These are phyloP conservation scores for Phanerodontia chrysosporium DNA, from an alignment of 768 basidiomycete genomes.

Conservation along the genomic window DNA sequence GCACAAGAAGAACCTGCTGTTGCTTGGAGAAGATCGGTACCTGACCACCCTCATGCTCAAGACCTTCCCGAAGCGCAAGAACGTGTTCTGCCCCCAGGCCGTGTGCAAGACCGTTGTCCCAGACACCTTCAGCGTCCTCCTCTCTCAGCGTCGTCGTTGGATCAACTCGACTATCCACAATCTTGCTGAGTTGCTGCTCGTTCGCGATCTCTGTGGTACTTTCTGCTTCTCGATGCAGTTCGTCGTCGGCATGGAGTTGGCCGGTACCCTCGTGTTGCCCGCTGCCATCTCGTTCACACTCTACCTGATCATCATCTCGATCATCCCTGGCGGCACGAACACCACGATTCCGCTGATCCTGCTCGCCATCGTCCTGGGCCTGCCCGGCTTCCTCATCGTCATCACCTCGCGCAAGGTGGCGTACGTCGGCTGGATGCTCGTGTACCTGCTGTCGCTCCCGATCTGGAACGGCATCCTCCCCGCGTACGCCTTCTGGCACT, in stretches of 20 bases:
- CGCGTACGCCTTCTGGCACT: conserved; percentile 97
- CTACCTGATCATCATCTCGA: conserved; percentile 85
- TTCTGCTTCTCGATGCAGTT: conserved; percentile 99
- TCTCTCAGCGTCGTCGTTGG: conserved; percentile 98
- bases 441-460: conserved; percentile 89
- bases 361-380: conserved; percentile 90
- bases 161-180: conserved; percentile 99
- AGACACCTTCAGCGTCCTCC: conserved; percentile 88
- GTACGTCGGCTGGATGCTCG: conserved; percentile 95
- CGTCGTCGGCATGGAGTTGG: conserved; percentile 96
- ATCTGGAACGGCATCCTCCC: conserved; percentile 97
- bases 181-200: conserved; percentile 88
- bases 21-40: conserved; percentile 99
- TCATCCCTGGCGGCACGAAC: conserved; percentile 74
- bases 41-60: conserved; percentile 95
- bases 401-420: conserved; percentile 92
- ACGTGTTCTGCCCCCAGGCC: conserved; percentile 97
- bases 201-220: conserved; percentile 97
- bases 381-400: conserved; percentile 93
- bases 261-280: conserved; percentile 93
- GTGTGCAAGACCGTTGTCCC: conserved; percentile 99
- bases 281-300: conserved; percentile 97
- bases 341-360: conserved; percentile 90
- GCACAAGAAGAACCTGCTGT: conserved; percentile 97
- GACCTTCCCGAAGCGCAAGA: conserved; percentile 99